Evolutionary conservation across 345 rosid species (phyloP), one percentile per base, ranked within the genome.

Genomic region (Dipteronia sinensis): DNA sequence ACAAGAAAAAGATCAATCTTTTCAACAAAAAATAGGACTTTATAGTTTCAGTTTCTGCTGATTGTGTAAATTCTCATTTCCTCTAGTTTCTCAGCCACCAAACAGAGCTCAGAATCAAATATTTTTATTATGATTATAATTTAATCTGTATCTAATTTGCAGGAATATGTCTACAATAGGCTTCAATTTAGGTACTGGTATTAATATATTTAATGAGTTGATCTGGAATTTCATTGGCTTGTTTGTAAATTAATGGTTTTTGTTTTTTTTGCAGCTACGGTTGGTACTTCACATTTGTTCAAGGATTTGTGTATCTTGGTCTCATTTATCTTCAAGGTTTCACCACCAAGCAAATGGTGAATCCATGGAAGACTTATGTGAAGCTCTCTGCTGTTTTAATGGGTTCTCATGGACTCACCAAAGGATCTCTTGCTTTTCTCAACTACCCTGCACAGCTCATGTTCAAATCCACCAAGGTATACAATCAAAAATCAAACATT

Each of bases 381-480:
- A 96, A 92, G 78, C 97, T 96, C 78, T 94, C 98, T 76, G 99
- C 97, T n/a, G 99, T 94, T 77, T 90, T 96, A 55, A 94, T 96
- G 97, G 97, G 97, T 67, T 96, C 99, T 49, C 97, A 92, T 83
- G 99, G 99, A 10, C 83, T 96, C 65, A 96, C 99, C 38, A 96
- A 96, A 81, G 97, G 99, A 16, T 96, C 99, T 53, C 79, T 96
- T 80, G 99, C 99, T 78, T 96, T 88, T 75, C 99, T 96, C 47
- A 96, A 96, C 76, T 96, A 96, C 80, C 99, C 99, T 31, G 99
- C 99, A 17, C 99, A 95, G 81, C 90, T 95, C 81, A 95, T 95
- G 98, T 95, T 96, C 82, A 96, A 96, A 83, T 96, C 99, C 87
- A 96, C 99, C 78, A 94, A 96, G 97, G 99, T 91, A 34, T 4